Conservation (phyloP, 2,329 filamentous ascomycete genomes). For the Exophiala alcalophila region DNA sequence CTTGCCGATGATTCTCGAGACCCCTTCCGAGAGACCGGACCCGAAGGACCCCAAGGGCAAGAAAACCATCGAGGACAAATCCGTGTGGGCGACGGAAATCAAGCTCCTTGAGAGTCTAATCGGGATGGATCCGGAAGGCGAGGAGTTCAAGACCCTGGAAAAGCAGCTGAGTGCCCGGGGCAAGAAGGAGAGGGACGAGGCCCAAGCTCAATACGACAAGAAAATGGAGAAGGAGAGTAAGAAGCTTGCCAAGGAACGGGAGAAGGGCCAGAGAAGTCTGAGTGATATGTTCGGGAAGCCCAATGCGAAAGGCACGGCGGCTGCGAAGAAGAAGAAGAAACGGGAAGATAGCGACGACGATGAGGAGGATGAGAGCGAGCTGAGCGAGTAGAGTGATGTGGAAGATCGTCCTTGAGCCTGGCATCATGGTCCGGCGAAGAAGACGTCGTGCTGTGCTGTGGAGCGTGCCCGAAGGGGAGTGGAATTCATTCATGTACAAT, state of each 20-base stretch:
- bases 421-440: neutral
- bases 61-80: slow-evolving; percentile 62
- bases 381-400: slow-evolving; percentile 18
- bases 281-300: slow-evolving; percentile 34
- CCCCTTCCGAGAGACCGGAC: slow-evolving; percentile 76
- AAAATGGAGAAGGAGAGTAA: slow-evolving; percentile 63
- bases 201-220: slow-evolving; percentile 75
- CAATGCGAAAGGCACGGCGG: slow-evolving; percentile 40
- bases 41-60: slow-evolving; percentile 26
- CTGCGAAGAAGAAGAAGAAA: slow-evolving; percentile 39
- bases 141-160: slow-evolving; percentile 68
- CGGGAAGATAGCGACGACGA: slow-evolving; percentile 38
- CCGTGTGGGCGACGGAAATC: slow-evolving; percentile 89
- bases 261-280: slow-evolving; percentile 46
- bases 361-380: slow-evolving; percentile 20
- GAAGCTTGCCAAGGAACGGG: slow-evolving; percentile 54
- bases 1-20: slow-evolving; percentile 91
- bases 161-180: slow-evolving; percentile 65
- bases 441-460: too few species aligned
- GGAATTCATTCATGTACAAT: too few species aligned
- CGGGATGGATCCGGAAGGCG: slow-evolving; percentile 73
- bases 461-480: too few species aligned
- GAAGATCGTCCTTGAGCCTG: neutral
- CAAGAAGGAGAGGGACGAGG: slow-evolving; percentile 66
- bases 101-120: slow-evolving; percentile 87